phyloP scores from a whole-genome alignment of 2,329 filamentous ascomycete species.

The Tolypocladium cylindrosporum region DNA sequence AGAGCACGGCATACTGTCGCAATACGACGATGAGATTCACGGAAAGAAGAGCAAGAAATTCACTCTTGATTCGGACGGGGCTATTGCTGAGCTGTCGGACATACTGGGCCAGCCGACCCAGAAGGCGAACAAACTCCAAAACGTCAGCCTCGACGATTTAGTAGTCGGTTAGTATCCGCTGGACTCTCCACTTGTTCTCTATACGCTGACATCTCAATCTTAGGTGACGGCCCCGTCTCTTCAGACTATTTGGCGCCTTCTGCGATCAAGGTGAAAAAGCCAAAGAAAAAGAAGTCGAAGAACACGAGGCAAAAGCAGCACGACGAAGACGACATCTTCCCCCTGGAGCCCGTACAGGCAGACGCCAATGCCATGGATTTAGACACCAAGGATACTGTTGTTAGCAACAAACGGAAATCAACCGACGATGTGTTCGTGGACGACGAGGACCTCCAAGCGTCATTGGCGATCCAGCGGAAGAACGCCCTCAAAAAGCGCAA shows the following conservation, averaged over 20 bases:
- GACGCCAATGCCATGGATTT: constrained; percentile 61
- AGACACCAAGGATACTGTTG: constrained; percentile 43
- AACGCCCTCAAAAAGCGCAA: constrained; percentile 87
- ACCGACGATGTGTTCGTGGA: constrained; percentile 68
- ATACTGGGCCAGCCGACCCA: constrained; percentile 41
- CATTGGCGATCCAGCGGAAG: constrained; percentile 71
- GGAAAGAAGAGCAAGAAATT: constrained; percentile 86
- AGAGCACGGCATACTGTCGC: constrained; percentile 61
- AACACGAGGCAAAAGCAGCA: constrained; percentile 58
- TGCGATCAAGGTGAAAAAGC: constrained; percentile 87
- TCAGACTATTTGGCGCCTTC: constrained; percentile 86
- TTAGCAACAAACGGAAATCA: constrained; percentile 52
- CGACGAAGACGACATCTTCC: constrained; percentile 54
- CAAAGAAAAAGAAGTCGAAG: constrained; percentile 87
- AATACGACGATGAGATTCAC: constrained; percentile 92
- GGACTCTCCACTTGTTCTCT: neutral
- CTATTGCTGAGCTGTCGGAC: constrained; percentile 52
- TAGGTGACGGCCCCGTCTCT: constrained; percentile 24
- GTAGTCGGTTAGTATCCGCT: constrained; percentile 38
- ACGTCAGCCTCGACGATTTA: constrained; percentile 74
- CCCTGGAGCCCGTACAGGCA: constrained; percentile 23
- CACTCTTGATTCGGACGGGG: constrained; percentile 71
- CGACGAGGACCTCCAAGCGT: constrained; percentile 85
- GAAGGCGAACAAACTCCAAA: constrained; percentile 52
- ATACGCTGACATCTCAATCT: neutral